Conservation (phyloP, 2,329 filamentous ascomycete genomes). For the Claviceps africana region DNA sequence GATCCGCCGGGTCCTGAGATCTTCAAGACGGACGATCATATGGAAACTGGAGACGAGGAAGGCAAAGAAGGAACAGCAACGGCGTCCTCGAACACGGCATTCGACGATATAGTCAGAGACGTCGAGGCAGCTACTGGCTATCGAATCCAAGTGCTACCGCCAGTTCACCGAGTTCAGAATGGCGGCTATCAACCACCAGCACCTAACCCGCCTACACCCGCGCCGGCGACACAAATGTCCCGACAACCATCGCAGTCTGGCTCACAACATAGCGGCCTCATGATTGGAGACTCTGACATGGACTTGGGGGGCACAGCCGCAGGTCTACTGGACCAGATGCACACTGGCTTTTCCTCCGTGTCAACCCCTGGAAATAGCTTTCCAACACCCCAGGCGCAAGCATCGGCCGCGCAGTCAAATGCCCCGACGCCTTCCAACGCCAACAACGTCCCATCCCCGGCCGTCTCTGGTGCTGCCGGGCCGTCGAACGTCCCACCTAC, state of each 20-base stretch:
- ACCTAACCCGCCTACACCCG: constrained; percentile 23
- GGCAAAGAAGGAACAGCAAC: constrained; percentile 14
- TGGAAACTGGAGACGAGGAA: constrained; percentile 36
- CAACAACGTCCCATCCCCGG: constrained; percentile 31
- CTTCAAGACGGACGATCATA: constrained; percentile 48
- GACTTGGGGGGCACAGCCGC: constrained; percentile 53
- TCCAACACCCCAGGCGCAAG: constrained; percentile 44
- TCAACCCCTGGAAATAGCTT: constrained; percentile 48
- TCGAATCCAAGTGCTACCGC: constrained; percentile 48
- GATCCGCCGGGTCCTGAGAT: constrained; percentile 46
- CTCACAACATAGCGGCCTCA: constrained; percentile 40
- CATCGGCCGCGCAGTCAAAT: constrained; percentile 42
- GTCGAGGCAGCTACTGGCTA: constrained; percentile 60
- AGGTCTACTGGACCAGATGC: constrained; percentile 55
- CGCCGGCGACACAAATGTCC: constrained; percentile 26
- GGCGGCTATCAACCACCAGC: constrained; percentile 57
- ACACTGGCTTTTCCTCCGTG: constrained; percentile 43
- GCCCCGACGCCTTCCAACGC: constrained; percentile 41
- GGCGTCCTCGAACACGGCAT: constrained; percentile 31
- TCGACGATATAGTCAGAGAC: constrained; percentile 61
- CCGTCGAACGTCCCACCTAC: constrained; percentile 5
- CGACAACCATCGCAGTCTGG: constrained; percentile 39
- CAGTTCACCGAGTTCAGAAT: constrained; percentile 59
- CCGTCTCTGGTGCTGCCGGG: constrained; percentile 6
- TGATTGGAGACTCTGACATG: constrained; percentile 46